Base-by-base conservation (phyloP, 1,139 yeast genomes). In the Kodamaea ohmeri region DNA sequence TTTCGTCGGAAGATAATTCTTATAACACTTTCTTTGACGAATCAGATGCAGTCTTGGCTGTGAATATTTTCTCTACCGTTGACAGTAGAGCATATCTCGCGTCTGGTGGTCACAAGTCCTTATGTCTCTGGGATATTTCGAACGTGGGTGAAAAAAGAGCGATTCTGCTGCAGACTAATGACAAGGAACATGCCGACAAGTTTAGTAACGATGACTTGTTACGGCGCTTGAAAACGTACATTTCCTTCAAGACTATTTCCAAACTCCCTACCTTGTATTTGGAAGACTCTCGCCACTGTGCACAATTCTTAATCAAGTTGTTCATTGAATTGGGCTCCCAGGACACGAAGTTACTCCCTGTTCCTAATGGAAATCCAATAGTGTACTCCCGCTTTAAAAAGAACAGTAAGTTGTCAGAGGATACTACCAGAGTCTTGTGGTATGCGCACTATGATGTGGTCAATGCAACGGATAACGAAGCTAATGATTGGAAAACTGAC, bases 381-480 rank as follows among this genome's bases (percentile, higher is more conserved):
- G 92, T 92, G 0, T 81, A 78, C 51, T 90, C 92, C 0, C 65
- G 69, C 6, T 92, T 90, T 60, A 67, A 69, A 38, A 80, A 71
- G 50, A 67, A 71, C 37, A 31, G 37, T 21, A 44, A 40, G 19
- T 42, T 41, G 2, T 13, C 20, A 5, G 40, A 34, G 3, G 34
- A 39, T 16, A 34, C 33, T 4, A 37, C 65, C 50, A 64, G 83
- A 40, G 71, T 89, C 3, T 58, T 90, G 37, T 92, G 95, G 82
- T 92, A 92, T 58, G 97, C 96, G 1, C 98, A 92, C 66, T 92
- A 92, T 57, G 98, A 92, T 61, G 97, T 92, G 18, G 90, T 92
- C 25, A 83, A 78, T 43, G 77, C 77, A 4, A 48, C 53, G 5
- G 55, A 61, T 15, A 62, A 56, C 15, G 77, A 75, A 35, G 62